Conservation (phyloP, 371 early-diverging fungal species). For the Mucor piriformis region DNA sequence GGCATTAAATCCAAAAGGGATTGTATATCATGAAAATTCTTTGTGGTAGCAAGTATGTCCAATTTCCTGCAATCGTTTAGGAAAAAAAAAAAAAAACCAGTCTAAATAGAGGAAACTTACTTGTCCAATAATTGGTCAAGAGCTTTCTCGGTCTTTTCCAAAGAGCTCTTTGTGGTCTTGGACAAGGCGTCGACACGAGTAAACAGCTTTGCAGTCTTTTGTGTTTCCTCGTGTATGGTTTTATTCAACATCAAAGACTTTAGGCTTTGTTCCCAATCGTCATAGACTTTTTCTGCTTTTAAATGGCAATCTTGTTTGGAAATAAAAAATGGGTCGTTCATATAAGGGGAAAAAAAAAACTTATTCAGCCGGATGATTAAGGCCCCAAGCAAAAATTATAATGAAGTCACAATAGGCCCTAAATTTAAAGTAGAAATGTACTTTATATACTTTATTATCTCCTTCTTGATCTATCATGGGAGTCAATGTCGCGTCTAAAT, state of each 20-base stretch:
- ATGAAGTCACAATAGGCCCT: too few relatives aligned
- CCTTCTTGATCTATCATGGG: too few relatives aligned
- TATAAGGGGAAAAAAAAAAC: background rate
- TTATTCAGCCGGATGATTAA: background rate
- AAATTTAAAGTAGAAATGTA: too few relatives aligned
- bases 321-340: constrained; percentile 8
- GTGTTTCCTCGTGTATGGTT: constrained; percentile 23
- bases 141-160: constrained; percentile 18
- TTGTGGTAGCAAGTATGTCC: constrained; percentile 6
- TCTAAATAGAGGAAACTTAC: constrained; percentile 1
- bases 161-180: constrained; percentile 26
- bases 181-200: constrained; percentile 31
- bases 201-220: constrained; percentile 30
- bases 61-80: background rate
- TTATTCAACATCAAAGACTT: constrained; percentile 9
- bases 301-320: constrained; percentile 34
- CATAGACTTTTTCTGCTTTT: constrained; percentile 27
- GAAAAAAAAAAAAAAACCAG: background rate
- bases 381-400: too few relatives aligned
- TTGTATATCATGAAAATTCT: constrained; percentile 8
- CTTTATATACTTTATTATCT: too few relatives aligned
- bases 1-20: background rate
- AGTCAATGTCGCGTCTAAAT: too few relatives aligned
- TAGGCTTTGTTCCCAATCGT: constrained; percentile 33
- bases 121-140: constrained; percentile 20